These are phyloP conservation scores for Cytospora piceicola DNA, from an alignment of 2,329 filamentous ascomycete species.

Conservation along the genomic window DNA sequence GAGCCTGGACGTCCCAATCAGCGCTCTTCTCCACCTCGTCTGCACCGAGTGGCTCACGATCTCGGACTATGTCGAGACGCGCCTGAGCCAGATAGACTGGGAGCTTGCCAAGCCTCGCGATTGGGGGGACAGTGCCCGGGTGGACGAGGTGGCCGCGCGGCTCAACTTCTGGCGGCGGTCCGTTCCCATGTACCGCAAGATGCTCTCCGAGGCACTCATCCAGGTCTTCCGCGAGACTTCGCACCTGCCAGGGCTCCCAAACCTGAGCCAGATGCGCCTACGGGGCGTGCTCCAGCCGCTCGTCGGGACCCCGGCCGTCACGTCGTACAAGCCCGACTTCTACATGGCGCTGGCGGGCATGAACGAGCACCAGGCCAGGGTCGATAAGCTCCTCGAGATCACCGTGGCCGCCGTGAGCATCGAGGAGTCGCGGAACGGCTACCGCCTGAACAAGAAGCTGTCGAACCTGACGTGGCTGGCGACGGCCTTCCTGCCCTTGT, in stretches of 20 bases:
- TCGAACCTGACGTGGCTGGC: background rate
- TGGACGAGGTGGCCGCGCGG: background rate
- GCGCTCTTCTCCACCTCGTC: slow-evolving; percentile 5
- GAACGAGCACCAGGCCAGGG: background rate
- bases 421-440: slow-evolving; percentile 1
- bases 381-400: slow-evolving; percentile 1
- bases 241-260: background rate
- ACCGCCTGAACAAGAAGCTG: slow-evolving; percentile 3
- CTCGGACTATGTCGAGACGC: slow-evolving; percentile 9
- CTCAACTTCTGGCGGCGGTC: slow-evolving; percentile 5
- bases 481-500: slow-evolving; percentile 1
- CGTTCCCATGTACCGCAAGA: background rate
- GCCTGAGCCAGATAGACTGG: slow-evolving; percentile 10
- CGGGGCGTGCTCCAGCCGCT: background rate
- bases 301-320: background rate
- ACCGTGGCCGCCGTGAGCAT: slow-evolving; percentile 6
- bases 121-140: background rate
- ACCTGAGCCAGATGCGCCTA: background rate
- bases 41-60: slow-evolving; percentile 6
- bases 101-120: slow-evolving; percentile 1
- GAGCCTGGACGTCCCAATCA: background rate
- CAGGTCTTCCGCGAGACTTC: background rate
- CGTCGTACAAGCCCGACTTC: background rate
- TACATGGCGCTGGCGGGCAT: background rate
- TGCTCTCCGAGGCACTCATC: background rate